Percentiles rank a stretch among this genome's conserved stretches.
Conservation (phyloP, 2,329 filamentous ascomycete species). For the Monilinia vaccinii-corymbosi region DNA sequence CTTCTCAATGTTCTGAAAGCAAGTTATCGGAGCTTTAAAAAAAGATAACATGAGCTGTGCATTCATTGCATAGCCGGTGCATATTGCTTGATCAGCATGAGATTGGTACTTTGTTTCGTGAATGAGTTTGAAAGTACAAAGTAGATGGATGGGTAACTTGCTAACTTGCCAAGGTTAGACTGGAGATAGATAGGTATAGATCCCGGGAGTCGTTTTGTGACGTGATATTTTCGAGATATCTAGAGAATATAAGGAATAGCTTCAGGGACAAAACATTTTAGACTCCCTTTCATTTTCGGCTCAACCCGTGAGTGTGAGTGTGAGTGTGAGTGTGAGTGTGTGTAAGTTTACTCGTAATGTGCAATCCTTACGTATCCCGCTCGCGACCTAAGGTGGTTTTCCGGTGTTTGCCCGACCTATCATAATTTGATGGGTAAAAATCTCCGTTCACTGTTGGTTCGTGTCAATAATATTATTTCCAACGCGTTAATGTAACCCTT, state of each 20-base stretch:
- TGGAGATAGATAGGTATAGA: background rate
- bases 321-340: no score
- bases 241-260: slow-evolving; percentile 2
- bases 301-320: background rate
- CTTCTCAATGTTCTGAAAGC: background rate
- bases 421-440: background rate
- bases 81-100: slow-evolving; percentile 3
- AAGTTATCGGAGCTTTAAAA: background rate
- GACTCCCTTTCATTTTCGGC: background rate
- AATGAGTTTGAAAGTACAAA: background rate
- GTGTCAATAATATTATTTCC: background rate
- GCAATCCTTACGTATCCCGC: background rate
- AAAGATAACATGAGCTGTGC: background rate
- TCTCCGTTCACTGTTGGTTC: no score
- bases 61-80: slow-evolving; percentile 6
- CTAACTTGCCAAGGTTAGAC: background rate
- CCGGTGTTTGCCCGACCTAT: slow-evolving; percentile 5
- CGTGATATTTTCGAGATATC: background rate
- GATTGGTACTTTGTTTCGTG: background rate
- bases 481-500: background rate
- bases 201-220: background rate
- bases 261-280: slow-evolving; percentile 4
- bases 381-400: background rate
- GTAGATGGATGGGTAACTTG: background rate
- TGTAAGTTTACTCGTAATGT: background rate